Evolutionary conservation across 2,329 filamentous ascomycete genomes (phyloP).

Genomic region (Aspergillus pseudoterreus): DNA sequence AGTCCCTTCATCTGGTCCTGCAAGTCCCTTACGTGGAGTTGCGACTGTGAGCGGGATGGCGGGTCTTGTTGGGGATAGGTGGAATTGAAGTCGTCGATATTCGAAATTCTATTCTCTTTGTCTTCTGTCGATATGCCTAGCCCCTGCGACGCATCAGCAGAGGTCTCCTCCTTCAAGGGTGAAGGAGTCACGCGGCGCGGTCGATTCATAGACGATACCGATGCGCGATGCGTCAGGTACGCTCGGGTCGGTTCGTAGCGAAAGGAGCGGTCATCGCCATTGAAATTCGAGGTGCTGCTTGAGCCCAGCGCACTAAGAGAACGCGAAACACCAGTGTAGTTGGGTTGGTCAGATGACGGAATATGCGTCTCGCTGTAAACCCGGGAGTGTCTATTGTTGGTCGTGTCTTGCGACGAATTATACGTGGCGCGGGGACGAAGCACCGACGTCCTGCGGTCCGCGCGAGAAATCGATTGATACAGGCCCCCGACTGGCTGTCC

Average conservation of each 20-base stretch:
- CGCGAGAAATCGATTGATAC: constrained; percentile 40
- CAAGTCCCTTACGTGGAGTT: constrained; percentile 68
- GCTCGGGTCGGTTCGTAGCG: constrained; percentile 28
- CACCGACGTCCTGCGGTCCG: constrained; percentile 44
- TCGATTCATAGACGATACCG: constrained; percentile 39
- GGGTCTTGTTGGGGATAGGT: constrained; percentile 39
- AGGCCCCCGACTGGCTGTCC: constrained; percentile 40
- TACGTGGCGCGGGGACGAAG: constrained; percentile 40
- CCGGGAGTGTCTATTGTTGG: constrained; percentile 53
- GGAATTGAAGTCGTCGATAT: constrained; percentile 32
- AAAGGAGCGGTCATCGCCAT: constrained; percentile 32
- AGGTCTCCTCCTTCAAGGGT: constrained; percentile 13
- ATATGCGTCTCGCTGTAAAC: constrained; percentile 61
- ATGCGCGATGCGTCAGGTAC: constrained; percentile 30
- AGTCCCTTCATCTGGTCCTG: constrained; percentile 83
- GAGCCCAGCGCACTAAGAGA: constrained; percentile 59
- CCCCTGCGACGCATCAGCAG: constrained; percentile 20
- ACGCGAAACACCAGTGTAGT: constrained; percentile 48
- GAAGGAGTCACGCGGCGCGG: constrained; percentile 4
- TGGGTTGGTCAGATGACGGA: constrained; percentile 36
- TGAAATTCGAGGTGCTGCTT: constrained; percentile 27
- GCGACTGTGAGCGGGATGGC: constrained; percentile 65
- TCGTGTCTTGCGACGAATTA: constrained; percentile 30
- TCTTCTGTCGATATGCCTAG: constrained; percentile 27
- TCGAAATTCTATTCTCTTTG: constrained; percentile 22